Evolutionary conservation across 2,329 filamentous ascomycete genomes (phyloP).

Genomic region (Alternaria arborescens): DNA sequence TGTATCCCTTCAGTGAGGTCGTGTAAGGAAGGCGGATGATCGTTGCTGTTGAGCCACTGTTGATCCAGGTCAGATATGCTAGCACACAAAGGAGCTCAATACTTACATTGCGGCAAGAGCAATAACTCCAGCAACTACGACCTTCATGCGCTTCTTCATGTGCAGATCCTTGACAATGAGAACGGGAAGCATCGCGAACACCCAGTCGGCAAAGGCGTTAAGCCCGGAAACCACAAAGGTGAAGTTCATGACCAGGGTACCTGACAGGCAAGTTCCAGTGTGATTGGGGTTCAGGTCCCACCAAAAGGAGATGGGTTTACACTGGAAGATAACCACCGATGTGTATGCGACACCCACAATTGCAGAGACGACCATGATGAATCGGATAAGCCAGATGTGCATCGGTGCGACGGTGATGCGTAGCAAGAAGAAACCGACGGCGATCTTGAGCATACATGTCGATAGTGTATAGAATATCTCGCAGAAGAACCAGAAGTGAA

Average conservation of each 20-base stretch:
- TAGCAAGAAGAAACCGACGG: constrained; percentile 61
- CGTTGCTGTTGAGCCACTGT: constrained; percentile 51
- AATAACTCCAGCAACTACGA: constrained; percentile 62
- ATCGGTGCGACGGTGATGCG: constrained; percentile 57
- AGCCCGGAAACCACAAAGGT: constrained; percentile 52
- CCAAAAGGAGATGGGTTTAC: constrained; percentile 59
- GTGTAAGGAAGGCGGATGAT: constrained; percentile 44
- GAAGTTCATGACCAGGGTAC: constrained; percentile 60
- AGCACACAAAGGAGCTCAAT: neutral
- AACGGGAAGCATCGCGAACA: constrained; percentile 47
- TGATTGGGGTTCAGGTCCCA: constrained; percentile 54
- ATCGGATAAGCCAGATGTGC: constrained; percentile 58
- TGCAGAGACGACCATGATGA: constrained; percentile 55
- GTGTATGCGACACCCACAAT: constrained; percentile 59
- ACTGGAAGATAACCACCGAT: constrained; percentile 62
- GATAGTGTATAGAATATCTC: constrained; percentile 62
- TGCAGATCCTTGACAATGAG: constrained; percentile 64
- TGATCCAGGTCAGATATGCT: constrained; percentile 13
- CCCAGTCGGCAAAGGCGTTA: constrained; percentile 42
- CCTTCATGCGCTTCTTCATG: constrained; percentile 62
- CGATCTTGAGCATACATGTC: constrained; percentile 58
- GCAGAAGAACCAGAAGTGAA: constrained; percentile 61
- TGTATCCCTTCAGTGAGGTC: constrained; percentile 32
- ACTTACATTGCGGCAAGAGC: constrained; percentile 54
- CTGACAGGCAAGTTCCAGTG: constrained; percentile 53